Conservation (phyloP, 345 rosid species). For the Linum tenue region DNA sequence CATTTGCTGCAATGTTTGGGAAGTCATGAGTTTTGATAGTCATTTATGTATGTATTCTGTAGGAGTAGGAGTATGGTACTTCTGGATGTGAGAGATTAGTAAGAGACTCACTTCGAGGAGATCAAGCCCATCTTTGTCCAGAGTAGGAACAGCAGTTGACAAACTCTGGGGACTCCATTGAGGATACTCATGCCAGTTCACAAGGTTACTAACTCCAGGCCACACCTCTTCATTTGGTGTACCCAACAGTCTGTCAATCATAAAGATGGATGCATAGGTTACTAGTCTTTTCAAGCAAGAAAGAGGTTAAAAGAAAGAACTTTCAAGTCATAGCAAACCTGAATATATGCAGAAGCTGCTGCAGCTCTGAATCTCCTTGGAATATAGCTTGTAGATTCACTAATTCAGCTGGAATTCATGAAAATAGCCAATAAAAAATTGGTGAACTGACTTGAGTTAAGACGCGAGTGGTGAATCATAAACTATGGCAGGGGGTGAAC, state of each 20-base stretch:
- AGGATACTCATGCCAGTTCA: conserved; percentile 98
- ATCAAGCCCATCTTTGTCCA: conserved; percentile 65
- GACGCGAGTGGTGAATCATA: too few relatives aligned
- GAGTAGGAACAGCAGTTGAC: conserved; percentile 51
- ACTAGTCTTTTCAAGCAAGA: neutral
- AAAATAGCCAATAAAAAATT: neutral
- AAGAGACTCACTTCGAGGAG: conserved; percentile 53
- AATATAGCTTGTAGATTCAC: conserved; percentile 79
- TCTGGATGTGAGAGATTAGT: neutral
- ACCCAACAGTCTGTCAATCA: conserved; percentile 55
- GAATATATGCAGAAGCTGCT: conserved; percentile 91
- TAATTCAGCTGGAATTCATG: conserved; percentile 50
- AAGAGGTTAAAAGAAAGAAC: neutral
- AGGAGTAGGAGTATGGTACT: too few relatives aligned
- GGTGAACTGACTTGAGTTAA: neutral
- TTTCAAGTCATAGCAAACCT: conserved; percentile 27
- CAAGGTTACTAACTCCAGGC: conserved; percentile 82
- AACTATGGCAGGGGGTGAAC: neutral
- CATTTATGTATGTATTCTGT: neutral
- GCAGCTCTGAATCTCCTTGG: conserved; percentile 91
- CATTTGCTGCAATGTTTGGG: conserved; percentile 58
- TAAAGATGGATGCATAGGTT: neutral
- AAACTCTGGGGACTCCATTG: conserved; percentile 73
- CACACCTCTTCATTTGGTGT: conserved; percentile 85
- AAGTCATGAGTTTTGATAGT: neutral